Base-by-base conservation (phyloP, 805 yeast species). In the Candida sithepensis region DNA sequence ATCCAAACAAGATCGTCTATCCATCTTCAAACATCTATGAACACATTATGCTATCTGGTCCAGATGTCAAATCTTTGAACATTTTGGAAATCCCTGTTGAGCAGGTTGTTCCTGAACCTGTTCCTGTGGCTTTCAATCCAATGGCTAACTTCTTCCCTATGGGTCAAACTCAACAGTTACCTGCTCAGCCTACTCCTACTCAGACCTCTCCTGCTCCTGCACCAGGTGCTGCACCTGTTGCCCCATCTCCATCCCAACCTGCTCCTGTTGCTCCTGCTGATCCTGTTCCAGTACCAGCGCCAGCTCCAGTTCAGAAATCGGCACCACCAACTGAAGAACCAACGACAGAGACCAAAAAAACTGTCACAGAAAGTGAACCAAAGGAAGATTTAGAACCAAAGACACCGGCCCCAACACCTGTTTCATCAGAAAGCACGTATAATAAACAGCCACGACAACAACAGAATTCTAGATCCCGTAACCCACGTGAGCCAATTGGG, bases 11-110 rank as follows among this genome's bases (percentile, higher is more conserved):
- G 53, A 95, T 88, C 65, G 82, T 89, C 37, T 85, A 95, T 6
- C 83, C 88, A 18, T 67, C 73, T n/a, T 75, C 73, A 33, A 81
- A 75, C 39, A 75, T 84, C 14, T 88, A 81, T 67, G 91, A 87
- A 23, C 79, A 78, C 48, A 88, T 94, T 44, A 87, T 85, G 46
- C 86, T 94, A 65, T 81, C 91, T 57, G 99, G 99, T 34, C 80
- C 87, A 22, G 97, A 92, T 59, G 97, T 94, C 20, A 86, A 88
- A 68, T 96, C 87, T 60, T 75, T 94, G 66, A 81, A 82, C 55
- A 94, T 94, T 46, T 74, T 92, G 60, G 97, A 90, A 52, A 74
- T 74, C 33, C 81, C 83, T 3, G 69, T 83, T 49, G 84, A 81
- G 38, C 79, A 79, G 49, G 86, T 85, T 26, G 73, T 75, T 54